Conservation (phyloP, 495 filamentous ascomycete genomes). For the Hamigera avellanea region DNA sequence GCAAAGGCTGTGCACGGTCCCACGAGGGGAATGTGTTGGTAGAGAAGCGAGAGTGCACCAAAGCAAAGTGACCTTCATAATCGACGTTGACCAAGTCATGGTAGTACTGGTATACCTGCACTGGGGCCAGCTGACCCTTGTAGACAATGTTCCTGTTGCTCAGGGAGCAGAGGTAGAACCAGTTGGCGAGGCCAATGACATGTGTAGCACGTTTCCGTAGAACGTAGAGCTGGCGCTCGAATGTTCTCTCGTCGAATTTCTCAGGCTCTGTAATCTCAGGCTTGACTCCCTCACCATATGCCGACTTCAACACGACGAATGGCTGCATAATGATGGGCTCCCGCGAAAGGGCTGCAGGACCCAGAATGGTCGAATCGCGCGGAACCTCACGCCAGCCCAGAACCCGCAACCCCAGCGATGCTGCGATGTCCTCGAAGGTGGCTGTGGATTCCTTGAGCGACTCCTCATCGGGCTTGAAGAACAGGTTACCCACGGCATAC, state of each 20-base stretch:
- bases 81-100: slow-evolving; percentile 95
- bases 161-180: slow-evolving; percentile 97
- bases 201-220: slow-evolving; percentile 92
- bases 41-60: slow-evolving; percentile 96
- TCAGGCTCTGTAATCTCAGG: slow-evolving; percentile 71
- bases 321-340: slow-evolving; percentile 94
- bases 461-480: slow-evolving; percentile 94
- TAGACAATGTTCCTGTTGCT: slow-evolving; percentile 99
- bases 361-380: slow-evolving; percentile 81
- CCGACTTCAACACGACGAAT: slow-evolving; percentile 79
- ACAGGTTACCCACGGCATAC: slow-evolving; percentile 95
- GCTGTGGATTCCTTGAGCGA: slow-evolving; percentile 75
- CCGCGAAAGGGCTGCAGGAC: slow-evolving; percentile 83
- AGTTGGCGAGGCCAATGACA: slow-evolving; percentile 90
- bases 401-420: slow-evolving; percentile 75
- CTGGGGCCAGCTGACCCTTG: slow-evolving; percentile 92
- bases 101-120: slow-evolving; percentile 99
- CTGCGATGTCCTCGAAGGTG: slow-evolving; percentile 85
- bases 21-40: slow-evolving; percentile 99
- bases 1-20: slow-evolving; percentile 93
- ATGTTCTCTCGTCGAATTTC: slow-evolving; percentile 70
- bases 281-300: slow-evolving; percentile 76
- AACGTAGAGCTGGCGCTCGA: slow-evolving; percentile 90
- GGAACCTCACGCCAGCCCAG: slow-evolving; percentile 97
- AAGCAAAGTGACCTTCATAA: slow-evolving; percentile 94